These are phyloP conservation scores for Cylindricascospora bacillispora DNA, from an alignment of 1,139 yeast genomes.

Conservation along the genomic window DNA sequence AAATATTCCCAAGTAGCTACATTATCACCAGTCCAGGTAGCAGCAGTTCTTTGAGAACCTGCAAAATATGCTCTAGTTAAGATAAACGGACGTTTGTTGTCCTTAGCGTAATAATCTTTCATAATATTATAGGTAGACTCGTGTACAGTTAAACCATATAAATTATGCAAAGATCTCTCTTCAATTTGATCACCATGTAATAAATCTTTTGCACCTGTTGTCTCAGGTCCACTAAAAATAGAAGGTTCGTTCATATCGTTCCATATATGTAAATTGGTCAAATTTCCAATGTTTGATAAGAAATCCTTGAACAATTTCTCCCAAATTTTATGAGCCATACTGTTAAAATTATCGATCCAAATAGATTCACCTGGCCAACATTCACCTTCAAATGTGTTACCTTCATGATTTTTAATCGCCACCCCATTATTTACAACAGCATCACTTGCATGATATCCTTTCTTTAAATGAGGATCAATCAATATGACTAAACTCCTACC, in stretches of 20 bases:
- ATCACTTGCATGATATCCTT: conserved; percentile 53
- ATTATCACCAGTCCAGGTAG: conserved; percentile 98
- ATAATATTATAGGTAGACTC: conserved; percentile 67
- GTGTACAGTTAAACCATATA: conserved; percentile 69
- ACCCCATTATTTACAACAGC: conserved; percentile 30
- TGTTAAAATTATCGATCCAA: conserved; percentile 81
- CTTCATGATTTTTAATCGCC: conserved; percentile 35
- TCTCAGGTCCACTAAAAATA: conserved; percentile 89
- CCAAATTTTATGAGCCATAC: conserved; percentile 55
- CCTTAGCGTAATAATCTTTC: conserved; percentile 34
- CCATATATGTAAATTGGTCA: conserved; percentile 66
- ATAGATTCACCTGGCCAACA: conserved; percentile 98
- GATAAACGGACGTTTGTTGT: conserved; percentile 67
- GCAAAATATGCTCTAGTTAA: conserved; percentile 78
- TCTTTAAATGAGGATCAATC: conserved; percentile 84
- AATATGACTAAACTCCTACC: conserved; percentile 76
- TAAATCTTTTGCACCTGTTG: conserved; percentile 71
- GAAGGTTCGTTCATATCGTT: conserved; percentile 99
- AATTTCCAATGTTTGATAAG: conserved; percentile 34
- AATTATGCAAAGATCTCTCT: conserved; percentile 80
- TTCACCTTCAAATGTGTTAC: conserved; percentile 58
- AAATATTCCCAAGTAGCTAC: conserved; percentile 87
- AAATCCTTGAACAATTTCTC: conserved; percentile 33
- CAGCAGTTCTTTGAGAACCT: conserved; percentile 84
- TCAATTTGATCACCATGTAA: conserved; percentile 75